phyloP scores from a whole-genome alignment of 768 basidiomycete species.

The Agrocybe praecox region DNA sequence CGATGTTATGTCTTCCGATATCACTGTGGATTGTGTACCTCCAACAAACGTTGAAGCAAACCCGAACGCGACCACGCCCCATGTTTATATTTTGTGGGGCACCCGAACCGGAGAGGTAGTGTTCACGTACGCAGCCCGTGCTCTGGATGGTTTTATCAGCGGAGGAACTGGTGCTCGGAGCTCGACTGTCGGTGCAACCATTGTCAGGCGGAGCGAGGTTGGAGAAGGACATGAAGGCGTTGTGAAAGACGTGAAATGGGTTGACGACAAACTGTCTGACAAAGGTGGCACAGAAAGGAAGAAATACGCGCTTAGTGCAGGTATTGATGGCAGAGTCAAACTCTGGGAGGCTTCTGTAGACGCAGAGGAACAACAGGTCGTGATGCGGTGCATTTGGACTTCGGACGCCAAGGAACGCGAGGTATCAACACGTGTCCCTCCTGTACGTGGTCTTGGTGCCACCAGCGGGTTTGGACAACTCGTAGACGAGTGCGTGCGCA shows the following conservation, averaged over 20 bases:
- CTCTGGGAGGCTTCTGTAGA: constrained; percentile 61
- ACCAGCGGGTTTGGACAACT: constrained; percentile 22
- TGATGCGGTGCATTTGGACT: constrained; percentile 65
- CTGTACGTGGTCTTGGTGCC: not conserved
- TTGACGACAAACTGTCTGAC: constrained; percentile 20
- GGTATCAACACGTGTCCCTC: not conserved
- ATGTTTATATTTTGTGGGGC: constrained; percentile 76
- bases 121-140: constrained; percentile 55
- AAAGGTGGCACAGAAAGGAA: not conserved
- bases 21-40: constrained; percentile 37
- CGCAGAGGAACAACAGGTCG: constrained; percentile 34
- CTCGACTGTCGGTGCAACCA: constrained; percentile 23
- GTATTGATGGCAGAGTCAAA: constrained; percentile 68
- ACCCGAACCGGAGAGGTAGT: constrained; percentile 69
- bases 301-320: constrained; percentile 49
- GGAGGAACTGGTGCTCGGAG: constrained; percentile 15
- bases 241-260: constrained; percentile 60
- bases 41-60: not conserved
- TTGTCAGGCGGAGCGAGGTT: constrained; percentile 50
- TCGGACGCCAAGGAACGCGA: constrained; percentile 39
- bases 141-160: constrained; percentile 55
- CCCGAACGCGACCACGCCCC: constrained; percentile 51
- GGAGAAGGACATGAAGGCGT: constrained; percentile 64
- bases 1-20: constrained; percentile 56
- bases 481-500: constrained; percentile 52